Evolutionary conservation across 1,139 yeast species (phyloP).

Genomic region (Candida sp.): DNA sequence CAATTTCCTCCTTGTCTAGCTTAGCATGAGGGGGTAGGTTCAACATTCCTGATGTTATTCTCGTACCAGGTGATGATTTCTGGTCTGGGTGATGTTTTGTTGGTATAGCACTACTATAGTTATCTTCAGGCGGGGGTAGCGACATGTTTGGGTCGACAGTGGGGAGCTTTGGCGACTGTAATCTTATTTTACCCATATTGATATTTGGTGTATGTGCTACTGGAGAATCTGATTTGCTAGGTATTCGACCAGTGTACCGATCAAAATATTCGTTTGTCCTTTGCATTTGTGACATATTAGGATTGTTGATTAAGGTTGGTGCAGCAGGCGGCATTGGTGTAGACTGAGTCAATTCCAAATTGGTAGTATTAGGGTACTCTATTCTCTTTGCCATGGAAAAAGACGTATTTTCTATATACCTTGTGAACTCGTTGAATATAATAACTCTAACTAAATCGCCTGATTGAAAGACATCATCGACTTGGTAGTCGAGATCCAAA

Average conservation of each 20-base stretch:
- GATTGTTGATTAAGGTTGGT: conserved; percentile 16
- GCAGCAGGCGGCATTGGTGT: conserved; percentile 20
- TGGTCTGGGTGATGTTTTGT: conserved; percentile 14
- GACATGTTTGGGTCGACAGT: conserved; percentile 20
- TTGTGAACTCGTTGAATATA: conserved; percentile 34
- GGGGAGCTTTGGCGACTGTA: background rate
- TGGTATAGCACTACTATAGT: conserved; percentile 22
- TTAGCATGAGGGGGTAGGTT: conserved; percentile 26
- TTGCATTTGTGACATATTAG: conserved; percentile 15
- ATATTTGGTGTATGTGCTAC: conserved; percentile 7
- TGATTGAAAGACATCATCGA: conserved; percentile 57
- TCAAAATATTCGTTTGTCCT: conserved; percentile 26
- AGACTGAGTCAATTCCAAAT: conserved; percentile 12
- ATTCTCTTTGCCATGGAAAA: background rate
- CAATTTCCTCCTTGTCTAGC: conserved; percentile 16
- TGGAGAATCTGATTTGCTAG: conserved; percentile 13
- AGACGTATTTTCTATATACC: background rate
- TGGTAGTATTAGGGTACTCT: background rate
- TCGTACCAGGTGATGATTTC: conserved; percentile 11
- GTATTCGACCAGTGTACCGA: conserved; percentile 21
- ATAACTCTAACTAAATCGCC: conserved; percentile 56
- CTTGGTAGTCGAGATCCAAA: conserved; percentile 69
- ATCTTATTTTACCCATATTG: conserved; percentile 6
- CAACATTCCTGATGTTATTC: conserved; percentile 72
- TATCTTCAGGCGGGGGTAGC: conserved; percentile 33